A percentile compares a stretch with the other conserved stretches of the same genome.
Evolutionary conservation across 495 filamentous ascomycete species (phyloP).

Genomic region (Hypoxylon fuscum): DNA sequence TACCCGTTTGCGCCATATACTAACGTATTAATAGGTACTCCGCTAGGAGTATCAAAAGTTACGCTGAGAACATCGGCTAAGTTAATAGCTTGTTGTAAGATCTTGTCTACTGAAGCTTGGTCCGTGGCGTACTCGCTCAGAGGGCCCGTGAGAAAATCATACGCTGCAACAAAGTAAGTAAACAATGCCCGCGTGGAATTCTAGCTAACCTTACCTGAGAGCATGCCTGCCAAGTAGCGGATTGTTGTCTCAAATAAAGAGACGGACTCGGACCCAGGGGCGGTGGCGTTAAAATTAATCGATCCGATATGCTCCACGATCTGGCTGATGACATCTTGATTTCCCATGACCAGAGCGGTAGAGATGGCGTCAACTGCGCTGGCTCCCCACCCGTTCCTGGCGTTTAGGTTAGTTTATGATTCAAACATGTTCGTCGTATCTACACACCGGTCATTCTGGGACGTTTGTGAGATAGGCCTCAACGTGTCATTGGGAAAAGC

Average conservation of each 20-base stretch:
- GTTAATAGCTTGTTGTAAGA: slow-evolving; percentile 72
- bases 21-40: slow-evolving; percentile 79
- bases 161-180: slow-evolving; percentile 55
- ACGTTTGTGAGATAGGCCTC: slow-evolving; percentile 70
- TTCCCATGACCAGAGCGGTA: slow-evolving; percentile 81
- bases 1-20: slow-evolving; percentile 60
- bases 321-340: slow-evolving; percentile 69
- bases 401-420: slow-evolving; percentile 12
- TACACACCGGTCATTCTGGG: slow-evolving; percentile 72
- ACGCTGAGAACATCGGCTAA: slow-evolving; percentile 79
- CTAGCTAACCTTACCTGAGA: slow-evolving; percentile 62
- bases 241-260: slow-evolving; percentile 93
- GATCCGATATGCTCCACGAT: slow-evolving; percentile 74
- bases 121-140: slow-evolving; percentile 61
- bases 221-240: slow-evolving; percentile 80
- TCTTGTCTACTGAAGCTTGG: slow-evolving; percentile 56
- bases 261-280: slow-evolving; percentile 55
- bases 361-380: slow-evolving; percentile 83
- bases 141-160: slow-evolving; percentile 81
- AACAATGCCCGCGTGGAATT: neutral
- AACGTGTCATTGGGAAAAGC: slow-evolving; percentile 84
- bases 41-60: slow-evolving; percentile 78
- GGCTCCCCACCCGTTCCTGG: slow-evolving; percentile 87
- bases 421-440: slow-evolving; percentile 1
- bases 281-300: slow-evolving; percentile 73